These are phyloP conservation scores for Entomophthora muscae DNA, from an alignment of 371 early-diverging fungal species.

Conservation along the genomic window DNA sequence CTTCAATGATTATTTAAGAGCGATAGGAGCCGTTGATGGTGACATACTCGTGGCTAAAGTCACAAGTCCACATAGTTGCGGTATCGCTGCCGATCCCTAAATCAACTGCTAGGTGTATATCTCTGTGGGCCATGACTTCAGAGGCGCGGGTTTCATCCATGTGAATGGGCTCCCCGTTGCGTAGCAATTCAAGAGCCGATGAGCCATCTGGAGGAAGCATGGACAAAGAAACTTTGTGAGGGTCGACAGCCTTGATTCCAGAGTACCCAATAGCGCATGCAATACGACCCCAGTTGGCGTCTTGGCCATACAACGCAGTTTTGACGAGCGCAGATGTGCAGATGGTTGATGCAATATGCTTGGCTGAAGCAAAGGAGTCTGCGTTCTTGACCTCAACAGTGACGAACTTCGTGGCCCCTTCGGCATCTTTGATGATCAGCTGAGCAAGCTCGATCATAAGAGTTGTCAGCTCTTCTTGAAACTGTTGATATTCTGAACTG, in stretches of 20 bases:
- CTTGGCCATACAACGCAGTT: conserved; percentile 86
- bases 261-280: conserved; percentile 67
- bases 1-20: conserved; percentile 33
- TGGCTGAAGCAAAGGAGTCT: conserved; percentile 49
- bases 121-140: conserved; percentile 66
- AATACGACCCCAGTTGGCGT: conserved; percentile 95
- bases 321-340: conserved; percentile 85
- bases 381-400: conserved; percentile 75
- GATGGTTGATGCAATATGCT: conserved; percentile 67
- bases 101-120: conserved; percentile 58
- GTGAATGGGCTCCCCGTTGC: conserved; percentile 65
- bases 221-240: conserved; percentile 52
- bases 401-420: conserved; percentile 93
- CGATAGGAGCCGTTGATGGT: conserved; percentile 84
- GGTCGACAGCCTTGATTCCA: conserved; percentile 48
- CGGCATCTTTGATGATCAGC: conserved; percentile 83
- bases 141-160: conserved; percentile 61
- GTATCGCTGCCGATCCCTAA: conserved; percentile 48
- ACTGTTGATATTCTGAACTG: conserved; percentile 35
- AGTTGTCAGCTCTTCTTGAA: conserved; percentile 48
- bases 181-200: conserved; percentile 44
- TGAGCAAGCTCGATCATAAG: conserved; percentile 71
- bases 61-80: conserved; percentile 85
- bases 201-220: conserved; percentile 48
- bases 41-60: conserved; percentile 83